Evolutionary conservation across 2,329 filamentous ascomycete species (phyloP).

Genomic region (Paecilomyces fulvus): DNA sequence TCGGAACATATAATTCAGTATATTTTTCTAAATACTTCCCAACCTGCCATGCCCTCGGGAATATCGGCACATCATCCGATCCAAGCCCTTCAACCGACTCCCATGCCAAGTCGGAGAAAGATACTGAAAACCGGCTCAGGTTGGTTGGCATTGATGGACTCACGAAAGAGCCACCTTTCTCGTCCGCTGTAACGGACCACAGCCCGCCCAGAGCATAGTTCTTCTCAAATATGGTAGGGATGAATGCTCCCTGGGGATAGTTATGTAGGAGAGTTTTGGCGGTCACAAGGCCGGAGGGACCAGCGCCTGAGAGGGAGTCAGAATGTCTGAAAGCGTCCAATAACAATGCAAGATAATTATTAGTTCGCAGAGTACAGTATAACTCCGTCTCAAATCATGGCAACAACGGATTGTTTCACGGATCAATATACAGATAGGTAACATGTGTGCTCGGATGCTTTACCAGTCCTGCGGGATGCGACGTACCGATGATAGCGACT

Average conservation of each 20-base stretch:
- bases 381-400: neutral
- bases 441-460: too few relatives aligned
- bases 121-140: conserved; percentile 66
- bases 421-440: too few relatives aligned
- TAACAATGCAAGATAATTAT: neutral
- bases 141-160: conserved; percentile 56
- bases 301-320: conserved; percentile 46
- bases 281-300: conserved; percentile 59
- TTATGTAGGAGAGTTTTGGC: conserved; percentile 65
- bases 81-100: conserved; percentile 30
- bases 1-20: conserved; percentile 46
- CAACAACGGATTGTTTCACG: neutral
- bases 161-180: conserved; percentile 23
- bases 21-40: conserved; percentile 65
- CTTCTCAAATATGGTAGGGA: conserved; percentile 62
- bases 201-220: conserved; percentile 62
- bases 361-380: neutral
- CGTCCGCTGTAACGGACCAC: conserved; percentile 61
- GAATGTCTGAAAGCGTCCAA: neutral
- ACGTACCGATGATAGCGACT: conserved; percentile 46
- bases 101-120: conserved; percentile 59
- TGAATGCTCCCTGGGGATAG: conserved; percentile 46
- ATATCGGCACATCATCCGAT: conserved; percentile 46
- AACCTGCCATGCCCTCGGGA: conserved; percentile 70
- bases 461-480: neutral